These are phyloP conservation scores for Caryopteris hybrid DNA, from an alignment of 305 asterid species.

Conservation along the genomic window DNA sequence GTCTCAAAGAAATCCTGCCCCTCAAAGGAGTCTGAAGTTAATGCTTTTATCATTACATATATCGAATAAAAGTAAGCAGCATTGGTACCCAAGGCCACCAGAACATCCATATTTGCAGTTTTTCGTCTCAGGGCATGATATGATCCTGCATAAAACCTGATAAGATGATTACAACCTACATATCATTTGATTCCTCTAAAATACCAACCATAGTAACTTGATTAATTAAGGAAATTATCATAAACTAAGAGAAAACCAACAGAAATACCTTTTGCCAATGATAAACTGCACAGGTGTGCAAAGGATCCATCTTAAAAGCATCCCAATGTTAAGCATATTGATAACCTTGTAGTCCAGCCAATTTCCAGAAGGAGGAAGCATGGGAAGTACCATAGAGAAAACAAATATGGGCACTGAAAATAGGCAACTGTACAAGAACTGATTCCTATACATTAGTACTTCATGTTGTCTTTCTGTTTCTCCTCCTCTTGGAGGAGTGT, in stretches of 20 bases:
- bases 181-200: constrained; percentile 7
- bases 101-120: constrained; percentile 98
- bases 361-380: constrained; percentile 90
- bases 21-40: constrained; percentile 65
- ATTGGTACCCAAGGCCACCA: constrained; percentile 96
- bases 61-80: constrained; percentile 94
- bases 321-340: constrained; percentile 75
- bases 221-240: neutral
- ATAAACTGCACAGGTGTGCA: constrained; percentile 96
- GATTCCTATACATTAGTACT: constrained; percentile 59
- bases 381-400: constrained; percentile 88
- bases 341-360: constrained; percentile 80
- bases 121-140: constrained; percentile 78
- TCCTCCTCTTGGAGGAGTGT: constrained; percentile 73
- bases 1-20: constrained; percentile 98
- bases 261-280: constrained; percentile 76
- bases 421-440: constrained; percentile 82
- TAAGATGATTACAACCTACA: constrained; percentile 26
- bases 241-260: neutral
- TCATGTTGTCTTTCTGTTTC: constrained; percentile 73
- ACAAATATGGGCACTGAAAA: constrained; percentile 80
- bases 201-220: neutral
- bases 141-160: constrained; percentile 93
- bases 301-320: constrained; percentile 84
- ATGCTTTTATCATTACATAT: constrained; percentile 71